Base-by-base conservation (phyloP, 2,329 filamentous ascomycete genomes). In the Diaporthe vaccinii region DNA sequence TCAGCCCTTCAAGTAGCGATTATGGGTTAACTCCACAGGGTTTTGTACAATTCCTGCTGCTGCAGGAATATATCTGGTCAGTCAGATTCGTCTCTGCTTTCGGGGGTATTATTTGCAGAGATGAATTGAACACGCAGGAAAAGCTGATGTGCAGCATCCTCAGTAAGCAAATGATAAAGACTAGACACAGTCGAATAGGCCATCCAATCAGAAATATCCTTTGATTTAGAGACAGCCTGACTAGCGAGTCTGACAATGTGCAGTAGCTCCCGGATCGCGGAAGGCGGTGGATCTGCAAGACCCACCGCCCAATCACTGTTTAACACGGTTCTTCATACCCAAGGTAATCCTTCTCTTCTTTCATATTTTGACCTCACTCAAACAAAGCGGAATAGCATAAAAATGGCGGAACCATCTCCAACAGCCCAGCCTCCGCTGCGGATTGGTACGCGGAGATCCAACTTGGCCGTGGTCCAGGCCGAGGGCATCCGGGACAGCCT, bases 391-490 rank as follows among this genome's bases (percentile, higher is more conserved):
- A n/a, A 34, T 3, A n/a, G 5, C 15, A 36, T 3, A 2, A 51
- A 51, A 67, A 65, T 67, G 44, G 20, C 62, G 12, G 62, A 36
- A n/a, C 1, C 20, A 15, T 67, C 28, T 51, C 1, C 28, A 15
- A 10, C 62, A 17, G 41, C 28, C 20, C 44, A 68, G 22, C 31
- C 62, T 2, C 62, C 62, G 20, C 7, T 68, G 62, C 44, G 62
- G 20, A 68, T 68, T 6, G 62, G 62, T 3, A 68, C 62, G 5
- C 62, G 62, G 31, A 51, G 62, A 25, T 68, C 44, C 8, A 68
- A 68, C 12, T 5, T 68, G 44, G 62, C 62, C 44, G 46, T 68
- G 62, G 62, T 68, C 31, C 62, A 68, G 46, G 46, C 62, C 46
- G 62, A 68, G 46, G 44, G 62, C 44, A 53, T 68, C 31, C 62